Percentiles rank a stretch among this genome's conserved stretches.
These are phyloP conservation scores for Seiridium cupressi DNA, from an alignment of 2,329 filamentous ascomycete species.

Conservation along the genomic window DNA sequence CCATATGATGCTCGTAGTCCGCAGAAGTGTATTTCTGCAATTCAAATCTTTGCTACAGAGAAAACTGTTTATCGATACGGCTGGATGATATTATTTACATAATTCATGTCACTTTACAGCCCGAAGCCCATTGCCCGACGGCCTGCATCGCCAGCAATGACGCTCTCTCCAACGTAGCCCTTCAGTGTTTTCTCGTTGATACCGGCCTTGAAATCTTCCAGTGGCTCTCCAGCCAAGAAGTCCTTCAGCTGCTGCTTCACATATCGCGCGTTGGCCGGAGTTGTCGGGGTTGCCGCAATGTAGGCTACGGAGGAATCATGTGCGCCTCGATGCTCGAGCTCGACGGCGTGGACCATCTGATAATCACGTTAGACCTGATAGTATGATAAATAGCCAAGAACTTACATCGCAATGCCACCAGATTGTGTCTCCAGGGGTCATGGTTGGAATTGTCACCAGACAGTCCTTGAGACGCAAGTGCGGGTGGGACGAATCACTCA, in stretches of 20 bases:
- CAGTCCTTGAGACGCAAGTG: constrained; percentile 35
- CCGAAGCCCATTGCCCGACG: no score
- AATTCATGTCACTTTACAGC: no score
- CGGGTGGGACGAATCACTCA: constrained; percentile 34
- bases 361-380: neutral
- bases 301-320: constrained; percentile 32
- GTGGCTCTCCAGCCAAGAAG: neutral
- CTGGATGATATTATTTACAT: no score
- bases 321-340: constrained; percentile 32
- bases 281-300: constrained; percentile 34
- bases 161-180: neutral
- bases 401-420: constrained; percentile 39
- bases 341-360: constrained; percentile 36
- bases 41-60: no score
- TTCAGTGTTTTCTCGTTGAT: constrained; percentile 7
- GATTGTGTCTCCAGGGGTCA: constrained; percentile 37
- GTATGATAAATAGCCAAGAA: neutral
- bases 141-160: no score
- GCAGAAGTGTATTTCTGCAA: no score
- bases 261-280: constrained; percentile 14
- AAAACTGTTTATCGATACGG: no score
- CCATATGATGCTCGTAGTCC: no score
- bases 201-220: neutral
- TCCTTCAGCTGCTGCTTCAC: neutral
- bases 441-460: constrained; percentile 33